Evolutionary conservation across 2,329 filamentous ascomycete species (phyloP).

Genomic region (Neurospora sp.): DNA sequence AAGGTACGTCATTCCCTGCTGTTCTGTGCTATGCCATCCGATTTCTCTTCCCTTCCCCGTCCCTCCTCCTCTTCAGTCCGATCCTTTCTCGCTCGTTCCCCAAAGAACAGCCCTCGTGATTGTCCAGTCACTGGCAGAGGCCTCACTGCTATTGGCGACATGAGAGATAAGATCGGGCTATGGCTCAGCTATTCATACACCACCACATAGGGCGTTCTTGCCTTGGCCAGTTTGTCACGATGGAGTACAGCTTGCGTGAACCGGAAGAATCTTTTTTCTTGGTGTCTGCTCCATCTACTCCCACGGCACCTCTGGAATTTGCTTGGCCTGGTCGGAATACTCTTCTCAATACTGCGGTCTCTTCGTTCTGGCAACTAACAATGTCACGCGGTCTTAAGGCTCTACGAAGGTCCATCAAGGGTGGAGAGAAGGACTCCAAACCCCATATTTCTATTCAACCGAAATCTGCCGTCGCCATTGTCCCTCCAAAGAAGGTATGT

Average conservation of each 20-base stretch:
- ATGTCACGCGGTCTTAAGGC: constrained; percentile 46
- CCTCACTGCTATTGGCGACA: not conserved
- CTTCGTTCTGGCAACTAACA: constrained; percentile 25
- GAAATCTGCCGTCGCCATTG: constrained; percentile 79
- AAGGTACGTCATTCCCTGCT: constrained; percentile 19
- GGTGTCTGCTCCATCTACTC: constrained; percentile 3
- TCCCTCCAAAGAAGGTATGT: constrained; percentile 84
- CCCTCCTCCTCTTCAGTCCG: constrained; percentile 2
- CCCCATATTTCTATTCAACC: constrained; percentile 68
- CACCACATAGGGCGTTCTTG: not conserved
- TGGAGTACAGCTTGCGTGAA: not conserved
- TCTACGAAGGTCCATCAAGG: constrained; percentile 81
- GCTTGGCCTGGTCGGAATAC: not conserved
- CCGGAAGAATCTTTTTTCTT: not conserved
- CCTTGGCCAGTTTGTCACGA: not conserved
- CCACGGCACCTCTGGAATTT: not conserved
- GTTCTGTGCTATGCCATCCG: constrained; percentile 2
- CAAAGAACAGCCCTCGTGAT: not conserved
- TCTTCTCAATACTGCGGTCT: not conserved
- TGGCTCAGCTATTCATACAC: constrained; percentile 4
- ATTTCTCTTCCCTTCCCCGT: constrained; percentile 5
- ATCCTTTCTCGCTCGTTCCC: constrained; percentile 5
- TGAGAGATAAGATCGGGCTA: not conserved
- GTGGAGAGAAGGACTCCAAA: constrained; percentile 63
- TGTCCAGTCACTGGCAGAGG: not conserved